phyloP scores from a whole-genome alignment of 1,139 yeast genomes.

The Scheffersomyces lignicola region DNA sequence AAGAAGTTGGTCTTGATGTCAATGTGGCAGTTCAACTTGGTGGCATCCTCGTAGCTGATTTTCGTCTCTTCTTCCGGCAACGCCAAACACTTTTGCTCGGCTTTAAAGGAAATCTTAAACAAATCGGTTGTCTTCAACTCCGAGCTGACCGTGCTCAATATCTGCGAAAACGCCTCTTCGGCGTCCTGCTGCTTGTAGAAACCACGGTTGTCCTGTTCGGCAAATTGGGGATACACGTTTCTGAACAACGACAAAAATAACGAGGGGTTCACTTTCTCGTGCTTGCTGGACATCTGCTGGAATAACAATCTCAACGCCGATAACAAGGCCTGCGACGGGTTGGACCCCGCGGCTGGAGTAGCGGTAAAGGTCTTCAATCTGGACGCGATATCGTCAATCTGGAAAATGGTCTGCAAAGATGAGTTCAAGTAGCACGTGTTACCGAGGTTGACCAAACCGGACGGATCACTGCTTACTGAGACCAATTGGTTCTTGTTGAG shows the following conservation, averaged over 20 bases:
- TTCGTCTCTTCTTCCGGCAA: slow-evolving; percentile 54
- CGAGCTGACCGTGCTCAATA: slow-evolving; percentile 56
- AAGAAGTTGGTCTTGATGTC: slow-evolving; percentile 82
- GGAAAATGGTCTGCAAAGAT: slow-evolving; percentile 75
- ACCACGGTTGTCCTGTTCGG: slow-evolving; percentile 71
- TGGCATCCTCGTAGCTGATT: slow-evolving; percentile 51
- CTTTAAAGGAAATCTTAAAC: slow-evolving; percentile 66
- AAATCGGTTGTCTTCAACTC: slow-evolving; percentile 52
- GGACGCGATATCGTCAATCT: slow-evolving; percentile 58
- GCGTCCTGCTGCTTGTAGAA: slow-evolving; percentile 95
- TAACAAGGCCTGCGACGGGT: slow-evolving; percentile 16
- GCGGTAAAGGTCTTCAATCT: slow-evolving; percentile 23
- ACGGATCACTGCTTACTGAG: slow-evolving; percentile 54
- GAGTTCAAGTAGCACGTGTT: slow-evolving; percentile 95
- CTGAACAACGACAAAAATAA: slow-evolving; percentile 65
- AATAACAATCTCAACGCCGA: slow-evolving; percentile 44
- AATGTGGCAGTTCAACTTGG: slow-evolving; percentile 87
- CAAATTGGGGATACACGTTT: slow-evolving; percentile 81
- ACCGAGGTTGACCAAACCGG: slow-evolving; percentile 86
- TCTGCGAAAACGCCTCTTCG: slow-evolving; percentile 89
- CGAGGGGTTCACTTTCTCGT: slow-evolving; percentile 55
- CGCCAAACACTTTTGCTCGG: slow-evolving; percentile 59
- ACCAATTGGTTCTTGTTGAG: slow-evolving; percentile 46
- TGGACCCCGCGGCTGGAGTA: slow-evolving; percentile 7
- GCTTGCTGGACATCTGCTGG: slow-evolving; percentile 47